phyloP scores from a whole-genome alignment of 106 monocot genomes.

The Cymbidium sinense region DNA sequence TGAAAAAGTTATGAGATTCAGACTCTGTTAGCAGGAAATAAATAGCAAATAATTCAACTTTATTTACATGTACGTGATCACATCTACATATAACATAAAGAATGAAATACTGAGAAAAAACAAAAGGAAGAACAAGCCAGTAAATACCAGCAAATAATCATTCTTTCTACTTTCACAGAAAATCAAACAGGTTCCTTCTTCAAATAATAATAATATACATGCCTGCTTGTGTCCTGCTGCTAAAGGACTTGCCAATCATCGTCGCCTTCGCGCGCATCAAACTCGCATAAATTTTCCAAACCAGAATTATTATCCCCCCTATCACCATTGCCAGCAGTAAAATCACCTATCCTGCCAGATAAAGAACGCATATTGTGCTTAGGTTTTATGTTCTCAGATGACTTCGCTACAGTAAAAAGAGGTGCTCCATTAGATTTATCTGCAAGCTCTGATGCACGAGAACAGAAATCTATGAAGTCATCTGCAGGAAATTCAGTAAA shows the following conservation, averaged over 20 bases:
- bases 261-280: constrained; percentile 25
- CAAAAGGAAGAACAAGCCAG: no score
- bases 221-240: background rate
- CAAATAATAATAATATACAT: background rate
- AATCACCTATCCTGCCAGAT: background rate
- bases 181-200: background rate
- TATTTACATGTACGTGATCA: background rate
- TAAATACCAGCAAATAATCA: background rate
- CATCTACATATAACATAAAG: constrained; percentile 3
- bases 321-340: constrained; percentile 3
- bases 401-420: constrained; percentile 70
- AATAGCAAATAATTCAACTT: constrained; percentile 2
- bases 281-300: constrained; percentile 14
- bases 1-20: no score
- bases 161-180: background rate
- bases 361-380: constrained; percentile 10
- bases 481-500: constrained; percentile 19
- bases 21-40: background rate
- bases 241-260: constrained; percentile 84
- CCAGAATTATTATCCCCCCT: constrained; percentile 10
- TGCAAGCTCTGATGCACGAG: constrained; percentile 53
- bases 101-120: background rate
- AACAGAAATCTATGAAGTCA: constrained; percentile 88
- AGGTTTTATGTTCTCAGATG: constrained; percentile 16
- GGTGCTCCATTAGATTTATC: constrained; percentile 81